Base-by-base conservation (phyloP, 2,329 filamentous ascomycete species). In the Fusarium sp. region DNA sequence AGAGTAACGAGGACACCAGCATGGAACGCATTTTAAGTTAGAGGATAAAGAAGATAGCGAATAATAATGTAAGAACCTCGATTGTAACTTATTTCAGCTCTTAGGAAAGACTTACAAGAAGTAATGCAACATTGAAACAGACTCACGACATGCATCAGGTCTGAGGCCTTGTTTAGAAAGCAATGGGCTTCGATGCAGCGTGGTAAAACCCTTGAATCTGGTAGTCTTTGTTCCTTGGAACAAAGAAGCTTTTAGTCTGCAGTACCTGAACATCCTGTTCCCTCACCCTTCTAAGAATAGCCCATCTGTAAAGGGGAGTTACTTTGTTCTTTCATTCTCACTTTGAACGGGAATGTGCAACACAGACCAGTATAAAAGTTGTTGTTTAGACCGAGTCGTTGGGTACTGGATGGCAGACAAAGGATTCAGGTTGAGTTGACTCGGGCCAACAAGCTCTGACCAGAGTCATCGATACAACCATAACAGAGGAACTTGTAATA, bases 1-100 rank as follows among this genome's bases (percentile, higher is more conserved):
- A 74, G 51, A 49, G 66, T 62, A 23, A 40, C 33, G 10, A 70
- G 45, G n/a, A 71, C 62, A 18, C 56, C 41, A 23, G 69, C 58
- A 11, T 74, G 72, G 70, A 55, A 66, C 40, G 58, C 61, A 6
- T 51, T 74, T 10, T 74, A 36, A 71, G 30, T 3, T 4, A n/a
- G 11, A 20, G 15, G 4, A 40, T 26, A 42, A 18, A 41, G 23
- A 7, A n/a, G 7, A 31, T 38, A 36, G 15, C 41, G 23, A 30
- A 40, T 41, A 15, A 18, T 23, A 42, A 10, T 26, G 15, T n/a
- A 18, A 13, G 28, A 13, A 38, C 38, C 26, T 6, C 13, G 11
- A 16, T 11, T 50, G 16, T 16, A 38, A 11, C 9, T 8, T 28
- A 7, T 36, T 6, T 18, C 12, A 18, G 3, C 4, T 10, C 9